phyloP scores from a whole-genome alignment of 2,329 filamentous ascomycete genomes.

The Colletotrichum falcatum region DNA sequence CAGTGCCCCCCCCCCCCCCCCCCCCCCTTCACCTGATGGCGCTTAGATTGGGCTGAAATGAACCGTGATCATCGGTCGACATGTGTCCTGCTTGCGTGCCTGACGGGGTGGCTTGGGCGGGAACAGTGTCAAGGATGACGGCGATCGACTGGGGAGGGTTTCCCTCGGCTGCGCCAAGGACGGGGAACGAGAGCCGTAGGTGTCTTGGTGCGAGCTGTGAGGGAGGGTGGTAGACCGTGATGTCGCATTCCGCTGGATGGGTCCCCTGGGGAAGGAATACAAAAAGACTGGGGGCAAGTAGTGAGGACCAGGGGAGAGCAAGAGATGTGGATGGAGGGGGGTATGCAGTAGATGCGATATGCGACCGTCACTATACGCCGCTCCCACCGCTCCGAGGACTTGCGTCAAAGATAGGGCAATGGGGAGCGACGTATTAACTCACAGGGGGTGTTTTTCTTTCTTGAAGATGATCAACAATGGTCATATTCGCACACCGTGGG shows the following conservation, averaged over 20 bases:
- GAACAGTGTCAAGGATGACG: not conserved
- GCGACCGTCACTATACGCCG: not conserved
- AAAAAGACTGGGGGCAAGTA: not conserved
- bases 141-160: conserved; percentile 7
- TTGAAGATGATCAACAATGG: not conserved
- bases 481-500: not conserved
- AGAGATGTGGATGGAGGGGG: not conserved
- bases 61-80: conserved; percentile 34
- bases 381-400: not conserved
- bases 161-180: conserved; percentile 4
- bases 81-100: conserved; percentile 27
- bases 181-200: conserved; percentile 7
- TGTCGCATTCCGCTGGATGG: conserved; percentile 35
- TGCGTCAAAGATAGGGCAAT: not conserved
- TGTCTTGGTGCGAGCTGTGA: not conserved
- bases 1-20: not conserved
- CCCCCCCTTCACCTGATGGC: not conserved
- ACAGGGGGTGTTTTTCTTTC: not conserved
- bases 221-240: conserved; percentile 3
- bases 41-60: conserved; percentile 34
- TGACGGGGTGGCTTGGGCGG: conserved; percentile 15
- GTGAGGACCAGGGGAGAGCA: not conserved
- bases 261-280: conserved; percentile 22
- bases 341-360: conserved; percentile 5
- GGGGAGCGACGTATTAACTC: not conserved